Percentiles rank a stretch among this genome's conserved stretches.
These are phyloP conservation scores for Plantago elongata DNA, from an alignment of 257 asterid species.

Conservation along the genomic window DNA sequence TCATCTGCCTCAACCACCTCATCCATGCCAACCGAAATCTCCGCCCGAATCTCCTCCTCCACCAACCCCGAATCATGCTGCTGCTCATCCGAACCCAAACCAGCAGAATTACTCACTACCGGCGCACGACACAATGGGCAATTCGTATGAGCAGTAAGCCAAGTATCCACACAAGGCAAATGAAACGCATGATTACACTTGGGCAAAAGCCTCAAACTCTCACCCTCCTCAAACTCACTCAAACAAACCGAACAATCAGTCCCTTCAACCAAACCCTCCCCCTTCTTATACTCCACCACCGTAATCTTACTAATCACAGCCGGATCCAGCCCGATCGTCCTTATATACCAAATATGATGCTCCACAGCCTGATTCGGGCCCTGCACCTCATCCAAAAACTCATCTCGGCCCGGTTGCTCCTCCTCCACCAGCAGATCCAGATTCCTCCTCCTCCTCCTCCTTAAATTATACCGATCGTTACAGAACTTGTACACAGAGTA, in stretches of 20 bases:
- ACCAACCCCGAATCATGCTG: neutral
- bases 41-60: neutral
- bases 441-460: neutral
- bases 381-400: constrained; percentile 37
- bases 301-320: constrained; percentile 59
- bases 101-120: constrained; percentile 22
- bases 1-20: constrained; percentile 21
- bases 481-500: constrained; percentile 38
- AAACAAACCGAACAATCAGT: constrained; percentile 76
- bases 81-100: constrained; percentile 23
- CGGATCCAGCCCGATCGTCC: constrained; percentile 65
- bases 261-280: constrained; percentile 59
- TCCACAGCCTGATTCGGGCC: constrained; percentile 38
- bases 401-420: constrained; percentile 24
- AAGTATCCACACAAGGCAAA: constrained; percentile 70
- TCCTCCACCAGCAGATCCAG: neutral
- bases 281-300: constrained; percentile 45
- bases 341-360: constrained; percentile 74
- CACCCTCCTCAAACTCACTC: constrained; percentile 66
- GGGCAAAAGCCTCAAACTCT: constrained; percentile 56
- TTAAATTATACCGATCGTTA: constrained; percentile 2
- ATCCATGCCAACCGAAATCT: neutral
- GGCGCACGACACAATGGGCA: constrained; percentile 84
- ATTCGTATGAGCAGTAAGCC: constrained; percentile 77
- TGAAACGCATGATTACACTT: constrained; percentile 87